phyloP scores from a whole-genome alignment of 305 asterid species.

The Caryopteris hybrid region DNA sequence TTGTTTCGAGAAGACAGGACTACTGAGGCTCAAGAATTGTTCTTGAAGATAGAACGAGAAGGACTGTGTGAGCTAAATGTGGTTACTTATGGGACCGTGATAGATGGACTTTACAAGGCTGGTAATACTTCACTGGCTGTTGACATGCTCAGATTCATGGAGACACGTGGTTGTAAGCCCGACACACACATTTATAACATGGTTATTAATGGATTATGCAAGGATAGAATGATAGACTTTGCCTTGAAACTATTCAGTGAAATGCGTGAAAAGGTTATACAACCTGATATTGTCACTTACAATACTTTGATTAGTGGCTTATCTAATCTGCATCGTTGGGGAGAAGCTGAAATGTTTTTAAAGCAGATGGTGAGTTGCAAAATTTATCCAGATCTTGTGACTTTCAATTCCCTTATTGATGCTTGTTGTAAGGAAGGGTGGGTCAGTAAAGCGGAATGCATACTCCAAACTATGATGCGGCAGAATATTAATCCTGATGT shows the following conservation, averaged over 20 bases:
- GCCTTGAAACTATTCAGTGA: not conserved
- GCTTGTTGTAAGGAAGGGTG: not conserved
- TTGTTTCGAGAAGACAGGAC: not conserved
- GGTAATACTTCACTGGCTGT: not conserved
- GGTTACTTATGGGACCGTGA: not conserved
- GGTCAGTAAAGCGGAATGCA: too few species aligned
- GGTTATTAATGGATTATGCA: not conserved
- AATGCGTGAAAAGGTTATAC: slow-evolving; percentile 6
- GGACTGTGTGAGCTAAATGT: not conserved
- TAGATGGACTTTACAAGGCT: not conserved
- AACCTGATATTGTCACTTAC: slow-evolving; percentile 10
- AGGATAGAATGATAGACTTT: slow-evolving; percentile 1
- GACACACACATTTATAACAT: not conserved
- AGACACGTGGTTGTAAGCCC: not conserved
- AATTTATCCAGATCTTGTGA: not conserved
- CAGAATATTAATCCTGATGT: too few species aligned
- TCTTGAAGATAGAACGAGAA: not conserved
- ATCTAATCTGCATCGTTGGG: not conserved
- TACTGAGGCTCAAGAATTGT: not conserved
- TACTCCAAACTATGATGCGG: too few species aligned
- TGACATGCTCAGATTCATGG: not conserved
- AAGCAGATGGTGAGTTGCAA: not conserved
- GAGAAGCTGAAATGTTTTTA: not conserved
- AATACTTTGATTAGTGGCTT: slow-evolving; percentile 13
- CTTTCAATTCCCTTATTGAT: not conserved